Base-by-base conservation (phyloP, 352 stramenopile species). In the Pythium plurisporium region DNA sequence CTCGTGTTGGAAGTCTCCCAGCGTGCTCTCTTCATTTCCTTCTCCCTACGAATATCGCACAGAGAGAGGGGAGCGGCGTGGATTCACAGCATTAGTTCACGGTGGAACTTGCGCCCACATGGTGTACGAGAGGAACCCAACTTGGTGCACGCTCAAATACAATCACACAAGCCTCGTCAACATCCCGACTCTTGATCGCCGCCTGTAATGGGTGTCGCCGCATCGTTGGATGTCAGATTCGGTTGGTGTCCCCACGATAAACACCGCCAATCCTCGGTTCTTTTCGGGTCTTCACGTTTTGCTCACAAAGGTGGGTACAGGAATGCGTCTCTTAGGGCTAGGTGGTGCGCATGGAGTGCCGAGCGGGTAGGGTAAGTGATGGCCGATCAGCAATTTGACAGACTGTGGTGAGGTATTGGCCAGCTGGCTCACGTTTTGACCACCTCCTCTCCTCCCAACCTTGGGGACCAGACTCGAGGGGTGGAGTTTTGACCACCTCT, bases 361-460 rank as follows among this genome's bases (percentile, higher is more conserved):
- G 6, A 42, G 34, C 10, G 47, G 47, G 22, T 55, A 55, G 47
- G 47, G 47, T 44, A 55, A 44, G 5, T 55, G 22, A 42, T 55
- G 47, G 47, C 47, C 2, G 47, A 45, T 34, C 12, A 14, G 31
- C 31, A 43, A 20, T 43, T 44, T 37, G 26, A 50, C 42, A 25
- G 26, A 20, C n/a, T n/a, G n/a, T n/a, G n/a, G n/a, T n/a, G n/a
- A n/a, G n/a, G n/a, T n/a, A n/a, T n/a, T n/a, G n/a, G n/a, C n/a
- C n/a, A n/a, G 33, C 33, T 38, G 10, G 33, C 15, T 38, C 9
- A 15, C 33, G 15, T 38, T 38, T 38, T 38, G 33, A 38, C 33
- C n/a, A n/a, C n/a, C n/a, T n/a, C n/a, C n/a, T n/a, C n/a, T n/a
- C n/a, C n/a, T n/a, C n/a, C n/a, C n/a, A n/a, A n/a, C n/a, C n/a